phyloP scores from a whole-genome alignment of 2,329 filamentous ascomycete genomes.

The Colletotrichum magnum region DNA sequence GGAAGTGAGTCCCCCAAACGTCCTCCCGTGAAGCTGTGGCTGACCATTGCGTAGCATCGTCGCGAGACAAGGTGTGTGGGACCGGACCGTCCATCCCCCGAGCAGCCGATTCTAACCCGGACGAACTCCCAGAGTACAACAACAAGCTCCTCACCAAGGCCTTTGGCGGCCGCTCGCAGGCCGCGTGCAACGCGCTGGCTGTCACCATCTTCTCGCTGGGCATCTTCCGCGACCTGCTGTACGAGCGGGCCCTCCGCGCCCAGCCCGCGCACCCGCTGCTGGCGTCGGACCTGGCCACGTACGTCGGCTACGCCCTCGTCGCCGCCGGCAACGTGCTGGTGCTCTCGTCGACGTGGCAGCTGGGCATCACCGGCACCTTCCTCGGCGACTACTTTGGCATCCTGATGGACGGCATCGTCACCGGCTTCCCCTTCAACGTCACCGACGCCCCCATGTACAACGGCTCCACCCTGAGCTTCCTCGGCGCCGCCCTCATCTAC shows the following conservation, averaged over 20 bases:
- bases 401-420: conserved; percentile 94
- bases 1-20: conserved; percentile 81
- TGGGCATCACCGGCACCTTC: conserved; percentile 96
- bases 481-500: conserved; percentile 87
- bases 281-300: conserved; percentile 69
- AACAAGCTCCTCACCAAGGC: conserved; percentile 90
- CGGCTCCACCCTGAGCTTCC: conserved; percentile 91
- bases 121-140: conserved; percentile 79
- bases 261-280: conserved; percentile 84
- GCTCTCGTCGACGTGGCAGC: conserved; percentile 88
- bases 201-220: conserved; percentile 92
- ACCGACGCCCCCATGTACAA: conserved; percentile 96
- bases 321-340: conserved; percentile 86
- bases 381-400: conserved; percentile 99
- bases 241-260: conserved; percentile 84
- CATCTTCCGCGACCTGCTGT: conserved; percentile 88
- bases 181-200: conserved; percentile 92
- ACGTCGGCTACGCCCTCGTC: conserved; percentile 80
- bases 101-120: conserved; percentile 23
- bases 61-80: conserved; percentile 79
- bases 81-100: not conserved
- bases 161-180: conserved; percentile 82
- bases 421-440: conserved; percentile 95
- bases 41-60: conserved; percentile 74
- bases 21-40: conserved; percentile 43